phyloP scores from a whole-genome alignment of 2,329 filamentous ascomycete genomes.

The Cordyceps pruinosa region DNA sequence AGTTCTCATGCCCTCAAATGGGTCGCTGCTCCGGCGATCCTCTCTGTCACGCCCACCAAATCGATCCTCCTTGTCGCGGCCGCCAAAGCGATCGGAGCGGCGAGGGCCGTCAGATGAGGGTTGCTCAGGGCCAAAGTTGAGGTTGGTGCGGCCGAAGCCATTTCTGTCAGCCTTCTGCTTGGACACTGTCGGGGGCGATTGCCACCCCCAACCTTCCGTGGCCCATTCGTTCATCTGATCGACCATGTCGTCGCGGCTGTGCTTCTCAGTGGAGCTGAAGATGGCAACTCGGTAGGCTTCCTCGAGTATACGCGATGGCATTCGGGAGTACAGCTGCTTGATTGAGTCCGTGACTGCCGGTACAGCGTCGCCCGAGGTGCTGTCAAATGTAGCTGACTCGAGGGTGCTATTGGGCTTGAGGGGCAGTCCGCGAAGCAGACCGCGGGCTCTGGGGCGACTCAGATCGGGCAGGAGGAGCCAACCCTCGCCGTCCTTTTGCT shows the following conservation, averaged over 20 bases:
- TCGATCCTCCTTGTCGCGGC: too few species aligned
- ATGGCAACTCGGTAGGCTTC: slow-evolving; percentile 46
- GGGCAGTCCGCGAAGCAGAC: slow-evolving; percentile 51
- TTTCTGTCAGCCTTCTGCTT: slow-evolving; percentile 23
- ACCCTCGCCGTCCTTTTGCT: slow-evolving; percentile 64
- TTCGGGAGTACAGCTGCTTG: slow-evolving; percentile 30
- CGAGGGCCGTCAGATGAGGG: background rate
- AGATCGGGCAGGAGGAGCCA: slow-evolving; percentile 56
- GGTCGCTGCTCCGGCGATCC: slow-evolving; percentile 12
- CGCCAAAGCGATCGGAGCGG: slow-evolving; percentile 12
- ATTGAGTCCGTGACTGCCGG: background rate
- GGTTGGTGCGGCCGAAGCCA: slow-evolving; percentile 24
- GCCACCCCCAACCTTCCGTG: slow-evolving; percentile 44
- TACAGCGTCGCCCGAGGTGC: background rate
- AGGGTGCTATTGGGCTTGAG: slow-evolving; percentile 49
- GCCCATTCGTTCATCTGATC: slow-evolving; percentile 49
- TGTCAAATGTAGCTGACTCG: slow-evolving; percentile 38
- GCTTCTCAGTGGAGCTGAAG: slow-evolving; percentile 43
- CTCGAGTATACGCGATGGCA: slow-evolving; percentile 29
- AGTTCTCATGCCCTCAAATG: slow-evolving; percentile 18
- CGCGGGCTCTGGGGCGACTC: slow-evolving; percentile 43
- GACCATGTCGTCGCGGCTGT: slow-evolving; percentile 35
- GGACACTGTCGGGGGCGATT: slow-evolving; percentile 36
- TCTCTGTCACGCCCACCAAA: background rate
- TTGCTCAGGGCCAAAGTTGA: slow-evolving; percentile 28